Percentiles rank a stretch among this genome's conserved stretches.
Evolutionary conservation across 225 moss, liverwort and hornwort genomes (phyloP).

Genomic region (Pleurozium schreberi): DNA sequence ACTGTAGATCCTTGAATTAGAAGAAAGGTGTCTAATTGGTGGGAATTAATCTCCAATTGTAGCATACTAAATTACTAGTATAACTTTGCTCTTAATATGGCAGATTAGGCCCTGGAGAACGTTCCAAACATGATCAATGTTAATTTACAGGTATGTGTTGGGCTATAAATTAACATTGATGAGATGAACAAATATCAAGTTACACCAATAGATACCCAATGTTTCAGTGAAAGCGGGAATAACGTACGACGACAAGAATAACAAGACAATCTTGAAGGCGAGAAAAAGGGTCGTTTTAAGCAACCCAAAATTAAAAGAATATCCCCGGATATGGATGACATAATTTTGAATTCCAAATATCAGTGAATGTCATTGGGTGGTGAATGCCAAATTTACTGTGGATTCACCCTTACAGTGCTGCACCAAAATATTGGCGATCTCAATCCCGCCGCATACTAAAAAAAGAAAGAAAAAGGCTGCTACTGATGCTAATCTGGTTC

Average conservation of each 20-base stretch:
- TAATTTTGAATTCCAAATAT: neutral
- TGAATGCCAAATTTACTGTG: neutral
- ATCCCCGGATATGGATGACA: neutral
- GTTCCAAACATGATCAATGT: neutral
- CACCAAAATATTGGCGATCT: too few species aligned
- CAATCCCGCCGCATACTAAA: too few species aligned
- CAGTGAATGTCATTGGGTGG: neutral
- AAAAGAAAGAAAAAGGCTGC: neutral
- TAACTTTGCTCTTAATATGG: neutral
- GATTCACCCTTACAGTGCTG: neutral
- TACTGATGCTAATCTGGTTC: neutral
- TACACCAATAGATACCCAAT: neutral
- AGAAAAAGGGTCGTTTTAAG: neutral
- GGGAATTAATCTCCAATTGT: neutral
- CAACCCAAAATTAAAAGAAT: neutral
- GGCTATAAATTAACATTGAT: neutral
- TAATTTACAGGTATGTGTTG: neutral
- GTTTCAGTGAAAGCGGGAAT: neutral
- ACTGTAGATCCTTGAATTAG: neutral
- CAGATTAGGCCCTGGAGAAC: neutral
- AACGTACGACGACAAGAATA: neutral
- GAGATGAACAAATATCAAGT: neutral
- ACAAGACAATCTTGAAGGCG: neutral
- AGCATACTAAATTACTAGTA: neutral
- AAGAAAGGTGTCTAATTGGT: neutral